phyloP scores from a whole-genome alignment of 306 rosid genomes.

The Vicia villosa region DNA sequence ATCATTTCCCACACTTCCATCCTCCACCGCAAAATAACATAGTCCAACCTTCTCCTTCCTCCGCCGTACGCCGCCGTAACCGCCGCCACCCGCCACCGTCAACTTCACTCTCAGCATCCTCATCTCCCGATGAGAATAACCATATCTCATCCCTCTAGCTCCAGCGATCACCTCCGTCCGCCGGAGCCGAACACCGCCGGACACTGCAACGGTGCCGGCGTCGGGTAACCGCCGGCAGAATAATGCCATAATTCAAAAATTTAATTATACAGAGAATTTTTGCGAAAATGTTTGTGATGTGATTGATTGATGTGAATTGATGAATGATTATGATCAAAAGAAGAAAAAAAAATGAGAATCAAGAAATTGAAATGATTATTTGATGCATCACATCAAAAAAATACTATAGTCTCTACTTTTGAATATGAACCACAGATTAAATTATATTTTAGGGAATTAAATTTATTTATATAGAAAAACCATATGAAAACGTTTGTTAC shows the following conservation, averaged over 20 bases:
- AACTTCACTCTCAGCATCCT: slow-evolving; percentile 31
- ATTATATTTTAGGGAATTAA: not conserved
- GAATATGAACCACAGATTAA: slow-evolving; percentile 16
- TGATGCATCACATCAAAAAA: no score
- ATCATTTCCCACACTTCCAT: slow-evolving; percentile 37
- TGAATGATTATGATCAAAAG: slow-evolving; percentile 9
- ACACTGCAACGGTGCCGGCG: slow-evolving; percentile 36
- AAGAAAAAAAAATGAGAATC: not conserved
- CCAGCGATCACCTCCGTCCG: not conserved
- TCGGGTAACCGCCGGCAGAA: slow-evolving; percentile 40
- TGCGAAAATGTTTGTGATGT: not conserved
- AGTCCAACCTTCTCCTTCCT: slow-evolving; percentile 42
- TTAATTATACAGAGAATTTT: not conserved
- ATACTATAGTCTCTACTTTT: not conserved
- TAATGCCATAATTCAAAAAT: slow-evolving; percentile 42
- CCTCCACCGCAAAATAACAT: slow-evolving; percentile 57
- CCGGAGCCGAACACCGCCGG: slow-evolving; percentile 30
- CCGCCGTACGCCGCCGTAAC: slow-evolving; percentile 42
- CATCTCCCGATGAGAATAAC: not conserved
- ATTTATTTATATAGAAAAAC: not conserved
- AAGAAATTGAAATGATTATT: not conserved
- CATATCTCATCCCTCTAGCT: slow-evolving; percentile 13
- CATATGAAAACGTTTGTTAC: not conserved
- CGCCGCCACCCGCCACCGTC: slow-evolving; percentile 27
- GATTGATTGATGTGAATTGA: not conserved